phyloP scores from a whole-genome alignment of 2,329 filamentous ascomycete genomes.

The Saccharata proteae region DNA sequence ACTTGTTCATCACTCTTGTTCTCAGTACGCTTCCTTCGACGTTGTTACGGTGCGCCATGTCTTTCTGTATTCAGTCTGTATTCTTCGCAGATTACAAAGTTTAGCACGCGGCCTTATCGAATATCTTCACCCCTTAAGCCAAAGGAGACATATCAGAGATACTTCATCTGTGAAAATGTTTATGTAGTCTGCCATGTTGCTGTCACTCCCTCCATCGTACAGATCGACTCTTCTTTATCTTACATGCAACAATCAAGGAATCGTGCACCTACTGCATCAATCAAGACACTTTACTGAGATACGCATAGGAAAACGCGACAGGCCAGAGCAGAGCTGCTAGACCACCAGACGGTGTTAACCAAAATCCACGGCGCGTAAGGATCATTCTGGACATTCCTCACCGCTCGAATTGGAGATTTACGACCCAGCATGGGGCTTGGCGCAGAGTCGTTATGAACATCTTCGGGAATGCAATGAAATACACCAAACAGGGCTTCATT shows the following conservation, averaged over 20 bases:
- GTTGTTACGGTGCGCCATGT: neutral
- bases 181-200: too few species aligned
- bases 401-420: constrained; percentile 36
- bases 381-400: constrained; percentile 42
- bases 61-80: neutral
- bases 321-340: neutral
- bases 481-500: constrained; percentile 28
- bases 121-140: too few species aligned
- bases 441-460: constrained; percentile 50
- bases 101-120: too few species aligned
- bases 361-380: neutral
- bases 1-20: neutral
- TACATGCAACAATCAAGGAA: too few species aligned
- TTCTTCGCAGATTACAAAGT: too few species aligned
- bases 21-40: neutral
- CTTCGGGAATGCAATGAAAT: constrained; percentile 52
- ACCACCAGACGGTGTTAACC: neutral
- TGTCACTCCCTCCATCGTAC: too few species aligned
- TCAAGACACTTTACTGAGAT: too few species aligned
- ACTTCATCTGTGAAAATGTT: too few species aligned
- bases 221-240: too few species aligned
- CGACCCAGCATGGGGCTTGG: constrained; percentile 41
- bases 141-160: too few species aligned
- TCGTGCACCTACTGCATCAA: too few species aligned
- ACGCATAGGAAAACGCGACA: too few species aligned